phyloP scores from a whole-genome alignment of 2,329 filamentous ascomycete species.

The Simplicillium sp. region DNA sequence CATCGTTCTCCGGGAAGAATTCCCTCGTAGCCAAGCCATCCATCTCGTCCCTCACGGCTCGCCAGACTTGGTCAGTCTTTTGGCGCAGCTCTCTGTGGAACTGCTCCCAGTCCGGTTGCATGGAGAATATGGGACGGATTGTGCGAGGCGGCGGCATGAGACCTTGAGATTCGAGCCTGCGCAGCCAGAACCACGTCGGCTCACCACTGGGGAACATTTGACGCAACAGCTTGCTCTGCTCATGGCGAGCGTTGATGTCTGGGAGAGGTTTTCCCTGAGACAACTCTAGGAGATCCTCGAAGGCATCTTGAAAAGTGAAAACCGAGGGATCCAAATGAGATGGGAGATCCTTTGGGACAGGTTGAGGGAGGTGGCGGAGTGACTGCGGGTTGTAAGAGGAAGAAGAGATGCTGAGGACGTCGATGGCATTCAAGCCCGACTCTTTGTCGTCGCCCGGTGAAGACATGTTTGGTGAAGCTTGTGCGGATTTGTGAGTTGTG shows the following conservation, averaged over 20 bases:
- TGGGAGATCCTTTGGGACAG: conserved; percentile 34
- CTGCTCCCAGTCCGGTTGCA: conserved; percentile 15
- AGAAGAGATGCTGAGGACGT: conserved; percentile 5
- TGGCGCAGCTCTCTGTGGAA: conserved; percentile 21
- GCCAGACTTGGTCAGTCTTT: conserved; percentile 8
- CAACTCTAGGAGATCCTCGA: conserved; percentile 45
- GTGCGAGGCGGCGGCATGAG: conserved; percentile 11
- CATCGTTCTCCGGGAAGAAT: neutral
- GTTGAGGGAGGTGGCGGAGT: conserved; percentile 35
- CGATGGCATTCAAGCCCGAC: conserved; percentile 10
- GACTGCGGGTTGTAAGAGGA: conserved; percentile 35
- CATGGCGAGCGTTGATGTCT: conserved; percentile 24
- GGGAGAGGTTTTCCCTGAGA: conserved; percentile 31
- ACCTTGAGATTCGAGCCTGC: conserved; percentile 24
- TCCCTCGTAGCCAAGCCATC: neutral
- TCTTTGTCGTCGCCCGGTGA: conserved; percentile 1
- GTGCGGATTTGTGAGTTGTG: neutral
- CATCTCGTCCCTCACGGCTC: neutral
- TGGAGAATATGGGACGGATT: conserved; percentile 19
- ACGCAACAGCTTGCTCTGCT: conserved; percentile 25
- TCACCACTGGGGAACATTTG: conserved; percentile 29
- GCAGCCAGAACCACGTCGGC: conserved; percentile 31
- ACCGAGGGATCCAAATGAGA: conserved; percentile 21
- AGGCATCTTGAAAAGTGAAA: conserved; percentile 47
- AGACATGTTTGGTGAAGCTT: neutral